These are phyloP conservation scores for Apophysomyces trapeziformis DNA, from an alignment of 371 early-diverging fungal species.

Conservation along the genomic window DNA sequence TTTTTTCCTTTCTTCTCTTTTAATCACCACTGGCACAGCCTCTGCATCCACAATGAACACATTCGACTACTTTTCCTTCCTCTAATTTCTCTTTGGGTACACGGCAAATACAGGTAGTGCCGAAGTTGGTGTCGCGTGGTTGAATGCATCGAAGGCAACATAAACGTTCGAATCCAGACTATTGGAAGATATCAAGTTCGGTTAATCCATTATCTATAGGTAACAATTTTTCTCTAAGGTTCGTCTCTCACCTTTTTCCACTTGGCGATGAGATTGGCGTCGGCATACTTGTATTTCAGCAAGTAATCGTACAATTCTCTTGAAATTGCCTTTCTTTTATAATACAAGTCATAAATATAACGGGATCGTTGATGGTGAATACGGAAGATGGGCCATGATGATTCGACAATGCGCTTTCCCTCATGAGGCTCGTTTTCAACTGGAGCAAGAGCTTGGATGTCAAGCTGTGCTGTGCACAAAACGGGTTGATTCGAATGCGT, in stretches of 20 bases:
- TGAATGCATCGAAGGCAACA: constrained; percentile 98
- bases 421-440: constrained; percentile 96
- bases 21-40: constrained; percentile 71
- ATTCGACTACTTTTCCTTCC: constrained; percentile 89
- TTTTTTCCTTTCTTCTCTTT: constrained; percentile 9
- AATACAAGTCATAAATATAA: constrained; percentile 95
- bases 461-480: neutral
- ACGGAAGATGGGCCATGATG: constrained; percentile 95
- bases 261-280: constrained; percentile 94
- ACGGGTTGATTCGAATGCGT: constrained; percentile 12
- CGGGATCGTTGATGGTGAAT: constrained; percentile 97
- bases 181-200: constrained; percentile 13
- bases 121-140: constrained; percentile 96
- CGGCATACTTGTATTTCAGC: constrained; percentile 90
- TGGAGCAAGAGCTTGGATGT: constrained; percentile 34
- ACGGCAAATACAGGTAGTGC: constrained; percentile 97
- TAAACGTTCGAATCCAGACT: constrained; percentile 97
- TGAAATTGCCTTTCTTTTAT: constrained; percentile 93
- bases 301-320: constrained; percentile 92
- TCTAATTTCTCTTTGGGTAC: constrained; percentile 93
- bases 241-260: constrained; percentile 88
- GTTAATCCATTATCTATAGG: neutral
- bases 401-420: constrained; percentile 93
- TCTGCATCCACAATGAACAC: constrained; percentile 94
- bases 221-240: neutral